phyloP scores from a whole-genome alignment of 257 asterid genomes.

The Fraxinus excelsior region DNA sequence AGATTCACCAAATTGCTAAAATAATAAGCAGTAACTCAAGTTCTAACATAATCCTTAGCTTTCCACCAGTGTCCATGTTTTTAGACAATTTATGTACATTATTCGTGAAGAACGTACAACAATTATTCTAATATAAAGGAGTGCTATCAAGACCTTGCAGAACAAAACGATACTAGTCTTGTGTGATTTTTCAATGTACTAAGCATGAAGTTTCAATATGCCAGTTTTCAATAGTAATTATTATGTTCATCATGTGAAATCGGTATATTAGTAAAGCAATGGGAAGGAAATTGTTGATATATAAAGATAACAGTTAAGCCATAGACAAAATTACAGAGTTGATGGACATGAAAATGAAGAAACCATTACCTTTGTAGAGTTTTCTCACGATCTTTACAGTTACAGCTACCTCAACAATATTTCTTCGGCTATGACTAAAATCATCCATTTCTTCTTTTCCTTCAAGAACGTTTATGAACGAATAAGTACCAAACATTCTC shows the following conservation, averaged over 20 bases:
- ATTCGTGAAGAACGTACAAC: neutral
- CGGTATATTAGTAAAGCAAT: neutral
- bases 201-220: neutral
- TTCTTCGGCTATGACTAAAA: slow-evolving; percentile 51
- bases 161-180: no score
- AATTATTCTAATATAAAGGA: no score
- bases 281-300: neutral
- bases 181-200: neutral
- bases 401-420: slow-evolving; percentile 68
- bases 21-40: neutral
- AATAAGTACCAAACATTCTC: slow-evolving; percentile 62
- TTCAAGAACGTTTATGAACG: slow-evolving; percentile 47
- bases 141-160: neutral
- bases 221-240: neutral
- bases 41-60: neutral
- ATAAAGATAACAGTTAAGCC: neutral
- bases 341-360: neutral
- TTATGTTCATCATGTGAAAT: neutral
- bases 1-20: neutral
- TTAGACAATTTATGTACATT: no score
- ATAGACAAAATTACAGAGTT: neutral
- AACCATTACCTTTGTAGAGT: slow-evolving; percentile 45
- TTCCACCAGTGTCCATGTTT: neutral
- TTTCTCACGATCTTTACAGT: slow-evolving; percentile 47
- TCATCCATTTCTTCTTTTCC: slow-evolving; percentile 57